Evolutionary conservation across 495 filamentous ascomycete genomes (phyloP).

Genomic region (Halenospora varia): DNA sequence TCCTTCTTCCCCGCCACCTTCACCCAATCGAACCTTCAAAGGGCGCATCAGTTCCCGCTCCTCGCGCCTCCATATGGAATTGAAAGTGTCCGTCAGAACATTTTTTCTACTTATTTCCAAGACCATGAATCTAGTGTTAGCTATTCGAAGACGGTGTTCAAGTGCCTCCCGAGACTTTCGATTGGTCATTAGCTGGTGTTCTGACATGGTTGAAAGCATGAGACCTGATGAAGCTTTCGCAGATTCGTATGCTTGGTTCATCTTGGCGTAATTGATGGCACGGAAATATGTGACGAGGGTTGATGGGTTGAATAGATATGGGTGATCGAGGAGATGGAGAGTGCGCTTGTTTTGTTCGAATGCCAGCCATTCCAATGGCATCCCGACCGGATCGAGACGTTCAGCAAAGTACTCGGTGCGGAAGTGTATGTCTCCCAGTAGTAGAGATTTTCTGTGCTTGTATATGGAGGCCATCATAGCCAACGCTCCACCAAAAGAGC

Average conservation of each 20-base stretch:
- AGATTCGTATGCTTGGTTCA: slow-evolving; percentile 72
- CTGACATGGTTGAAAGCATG: slow-evolving; percentile 36
- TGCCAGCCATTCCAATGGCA: slow-evolving; percentile 70
- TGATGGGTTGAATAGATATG: slow-evolving; percentile 73
- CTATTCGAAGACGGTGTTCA: slow-evolving; percentile 55
- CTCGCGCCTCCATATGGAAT: slow-evolving; percentile 85
- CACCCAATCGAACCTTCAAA: slow-evolving; percentile 81
- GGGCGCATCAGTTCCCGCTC: slow-evolving; percentile 78
- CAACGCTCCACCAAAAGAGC: slow-evolving; percentile 67
- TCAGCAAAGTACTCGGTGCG: slow-evolving; percentile 72
- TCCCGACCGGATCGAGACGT: slow-evolving; percentile 69
- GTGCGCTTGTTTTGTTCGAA: slow-evolving; percentile 52
- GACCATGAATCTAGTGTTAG: slow-evolving; percentile 68
- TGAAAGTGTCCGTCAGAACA: slow-evolving; percentile 72
- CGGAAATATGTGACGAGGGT: slow-evolving; percentile 81
- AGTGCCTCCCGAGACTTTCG: slow-evolving; percentile 39
- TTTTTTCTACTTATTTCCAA: slow-evolving; percentile 68
- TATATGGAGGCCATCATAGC: slow-evolving; percentile 69
- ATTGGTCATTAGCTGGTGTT: slow-evolving; percentile 25
- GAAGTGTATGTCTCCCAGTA: slow-evolving; percentile 64
- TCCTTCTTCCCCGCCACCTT: slow-evolving; percentile 78
- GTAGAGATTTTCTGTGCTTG: slow-evolving; percentile 50
- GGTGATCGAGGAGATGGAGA: slow-evolving; percentile 73
- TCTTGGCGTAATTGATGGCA: slow-evolving; percentile 77
- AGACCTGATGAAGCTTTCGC: slow-evolving; percentile 52